phyloP scores from a whole-genome alignment of 441 rosid species.

The Jatropha podagrica region DNA sequence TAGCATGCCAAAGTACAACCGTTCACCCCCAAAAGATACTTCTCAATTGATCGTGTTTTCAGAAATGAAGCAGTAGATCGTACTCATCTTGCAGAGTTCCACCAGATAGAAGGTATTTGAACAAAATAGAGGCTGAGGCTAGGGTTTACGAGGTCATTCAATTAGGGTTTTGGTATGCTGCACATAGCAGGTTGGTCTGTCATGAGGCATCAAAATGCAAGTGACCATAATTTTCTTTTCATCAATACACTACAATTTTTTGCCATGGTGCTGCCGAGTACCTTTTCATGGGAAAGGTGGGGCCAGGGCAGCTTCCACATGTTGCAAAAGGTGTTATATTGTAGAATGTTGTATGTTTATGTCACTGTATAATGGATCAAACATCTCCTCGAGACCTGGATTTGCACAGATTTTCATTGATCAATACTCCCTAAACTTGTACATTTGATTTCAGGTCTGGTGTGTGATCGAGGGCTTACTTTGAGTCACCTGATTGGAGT shows the following conservation, averaged over 20 bases:
- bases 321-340: constrained; percentile 2
- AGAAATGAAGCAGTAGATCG: constrained; percentile 96
- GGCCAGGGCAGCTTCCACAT: neutral
- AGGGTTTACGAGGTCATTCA: neutral
- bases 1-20: constrained; percentile 44
- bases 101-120: constrained; percentile 86
- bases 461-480: constrained; percentile 90
- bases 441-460: constrained; percentile 60
- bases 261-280: neutral
- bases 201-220: neutral
- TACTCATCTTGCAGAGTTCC: constrained; percentile 96
- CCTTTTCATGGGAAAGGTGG: neutral
- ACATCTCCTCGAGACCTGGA: neutral
- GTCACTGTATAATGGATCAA: neutral
- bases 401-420: neutral
- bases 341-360: neutral
- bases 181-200: neutral
- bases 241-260: neutral
- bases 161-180: neutral
- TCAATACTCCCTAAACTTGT: neutral
- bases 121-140: constrained; percentile 5
- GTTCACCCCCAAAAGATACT: constrained; percentile 79
- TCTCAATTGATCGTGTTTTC: constrained; percentile 95
- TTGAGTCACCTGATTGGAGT: constrained; percentile 92
- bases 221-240: neutral